Evolutionary conservation across 2,329 filamentous ascomycete genomes (phyloP).

Genomic region (Phyllosticta paracitricarpa): DNA sequence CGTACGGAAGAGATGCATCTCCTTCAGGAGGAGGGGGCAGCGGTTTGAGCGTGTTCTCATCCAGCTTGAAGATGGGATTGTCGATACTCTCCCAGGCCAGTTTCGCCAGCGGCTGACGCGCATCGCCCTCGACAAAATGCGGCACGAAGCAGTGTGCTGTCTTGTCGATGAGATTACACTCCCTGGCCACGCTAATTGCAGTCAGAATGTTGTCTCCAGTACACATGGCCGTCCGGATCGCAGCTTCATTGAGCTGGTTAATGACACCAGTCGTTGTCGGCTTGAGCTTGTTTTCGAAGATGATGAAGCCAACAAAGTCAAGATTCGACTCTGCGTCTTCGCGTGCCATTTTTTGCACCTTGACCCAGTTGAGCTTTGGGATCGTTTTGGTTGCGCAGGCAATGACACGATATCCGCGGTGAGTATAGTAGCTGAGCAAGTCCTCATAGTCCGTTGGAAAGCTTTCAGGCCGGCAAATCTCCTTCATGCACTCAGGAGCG

Average conservation of each 20-base stretch:
- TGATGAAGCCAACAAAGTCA: constrained; percentile 89
- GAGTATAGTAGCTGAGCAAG: constrained; percentile 79
- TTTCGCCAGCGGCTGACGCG: constrained; percentile 60
- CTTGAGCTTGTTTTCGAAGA: constrained; percentile 98
- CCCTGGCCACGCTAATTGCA: constrained; percentile 86
- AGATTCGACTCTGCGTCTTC: constrained; percentile 73
- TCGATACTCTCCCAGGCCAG: constrained; percentile 94
- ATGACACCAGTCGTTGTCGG: constrained; percentile 73
- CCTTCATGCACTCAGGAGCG: constrained; percentile 90
- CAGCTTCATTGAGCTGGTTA: constrained; percentile 69
- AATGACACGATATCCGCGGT: constrained; percentile 92
- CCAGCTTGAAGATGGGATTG: constrained; percentile 65
- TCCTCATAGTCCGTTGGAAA: constrained; percentile 88
- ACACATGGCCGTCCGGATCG: constrained; percentile 88
- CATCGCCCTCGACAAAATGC: constrained; percentile 72
- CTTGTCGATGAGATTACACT: constrained; percentile 73
- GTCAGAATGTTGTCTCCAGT: constrained; percentile 97
- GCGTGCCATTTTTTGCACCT: constrained; percentile 87
- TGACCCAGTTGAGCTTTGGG: constrained; percentile 81
- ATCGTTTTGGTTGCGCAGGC: constrained; percentile 87
- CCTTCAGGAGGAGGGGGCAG: constrained; percentile 57
- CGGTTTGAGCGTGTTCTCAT: constrained; percentile 73
- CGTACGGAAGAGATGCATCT: constrained; percentile 77
- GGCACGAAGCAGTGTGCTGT: constrained; percentile 87
- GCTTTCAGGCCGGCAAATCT: constrained; percentile 76